phyloP scores from a whole-genome alignment of 225 moss, liverwort and hornwort species.

The Pleurozium schreberi region DNA sequence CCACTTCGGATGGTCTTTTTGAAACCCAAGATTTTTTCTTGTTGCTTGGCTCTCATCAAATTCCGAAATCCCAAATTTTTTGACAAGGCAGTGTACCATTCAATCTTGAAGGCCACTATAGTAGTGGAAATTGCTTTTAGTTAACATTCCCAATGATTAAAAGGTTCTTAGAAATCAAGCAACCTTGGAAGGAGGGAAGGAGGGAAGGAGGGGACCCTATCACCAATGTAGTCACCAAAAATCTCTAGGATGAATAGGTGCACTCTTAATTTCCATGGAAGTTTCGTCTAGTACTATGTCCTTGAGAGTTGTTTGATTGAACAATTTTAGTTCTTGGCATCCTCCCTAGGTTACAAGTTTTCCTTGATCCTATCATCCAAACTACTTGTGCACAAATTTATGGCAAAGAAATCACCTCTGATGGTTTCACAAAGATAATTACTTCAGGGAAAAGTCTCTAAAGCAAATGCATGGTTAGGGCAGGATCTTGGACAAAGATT shows the following conservation, averaged over 20 bases:
- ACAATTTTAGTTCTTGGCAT: not conserved
- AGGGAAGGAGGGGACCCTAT: fast-evolving
- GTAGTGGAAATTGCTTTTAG: not conserved
- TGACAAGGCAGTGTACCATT: not conserved
- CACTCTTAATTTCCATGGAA: not conserved
- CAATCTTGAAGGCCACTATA: not conserved
- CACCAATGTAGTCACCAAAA: not conserved
- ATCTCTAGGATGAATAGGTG: too few relatives aligned
- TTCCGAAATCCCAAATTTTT: not conserved
- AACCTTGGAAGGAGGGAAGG: too few relatives aligned
- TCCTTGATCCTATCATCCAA: not conserved
- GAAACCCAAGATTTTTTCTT: not conserved
- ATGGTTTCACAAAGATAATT: too few relatives aligned
- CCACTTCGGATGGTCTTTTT: not conserved
- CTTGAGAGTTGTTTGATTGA: too few relatives aligned
- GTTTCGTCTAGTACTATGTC: not conserved
- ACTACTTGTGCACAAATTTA: not conserved
- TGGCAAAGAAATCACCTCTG: not conserved
- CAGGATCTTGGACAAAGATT: not conserved
- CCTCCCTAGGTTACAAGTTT: fast-evolving
- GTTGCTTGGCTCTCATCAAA: too few relatives aligned
- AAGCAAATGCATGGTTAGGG: not conserved
- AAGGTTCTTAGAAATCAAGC: not conserved
- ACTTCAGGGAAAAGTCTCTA: not conserved
- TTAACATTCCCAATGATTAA: not conserved